phyloP scores from a whole-genome alignment of 129 eudicot genomes.

The Chrysanthemum seticuspe region DNA sequence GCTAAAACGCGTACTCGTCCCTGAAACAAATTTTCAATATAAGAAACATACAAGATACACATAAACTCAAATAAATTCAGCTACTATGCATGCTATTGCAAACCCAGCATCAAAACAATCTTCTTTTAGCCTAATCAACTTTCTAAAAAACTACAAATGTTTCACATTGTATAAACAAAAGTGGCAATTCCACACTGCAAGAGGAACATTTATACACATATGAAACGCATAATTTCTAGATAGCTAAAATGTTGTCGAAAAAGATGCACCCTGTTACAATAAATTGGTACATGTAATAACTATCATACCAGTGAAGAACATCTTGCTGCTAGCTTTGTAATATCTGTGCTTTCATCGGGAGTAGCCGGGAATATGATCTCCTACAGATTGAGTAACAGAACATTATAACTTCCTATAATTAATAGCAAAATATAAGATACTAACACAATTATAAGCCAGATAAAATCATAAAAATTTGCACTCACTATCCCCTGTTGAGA shows the following conservation, averaged over 20 bases:
- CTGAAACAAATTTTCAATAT: conserved; percentile 33
- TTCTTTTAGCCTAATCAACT: conserved; percentile 6
- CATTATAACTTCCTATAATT: conserved; percentile 1
- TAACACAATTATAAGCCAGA: conserved; percentile 7
- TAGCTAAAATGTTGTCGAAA: too few species aligned
- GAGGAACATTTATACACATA: too few species aligned
- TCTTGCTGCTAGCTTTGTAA: conserved; percentile 60
- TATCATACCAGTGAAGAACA: conserved; percentile 80
- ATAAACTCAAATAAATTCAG: not conserved
- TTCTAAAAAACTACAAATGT: conserved; percentile 6
- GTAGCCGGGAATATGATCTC: conserved; percentile 64
- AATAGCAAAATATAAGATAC: not conserved
- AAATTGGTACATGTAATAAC: conserved; percentile 10
- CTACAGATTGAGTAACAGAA: conserved; percentile 38
- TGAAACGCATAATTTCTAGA: too few species aligned
- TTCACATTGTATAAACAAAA: conserved; percentile 2
- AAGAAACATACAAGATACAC: not conserved
- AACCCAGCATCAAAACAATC: not conserved
- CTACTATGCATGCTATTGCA: not conserved
- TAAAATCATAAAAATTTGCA: conserved; percentile 9
- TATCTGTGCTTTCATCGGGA: conserved; percentile 57
- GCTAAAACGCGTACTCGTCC: conserved; percentile 86
- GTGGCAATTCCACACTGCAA: not conserved
- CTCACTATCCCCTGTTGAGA: conserved; percentile 72
- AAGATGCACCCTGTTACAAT: not conserved